Percentiles rank a stretch among this genome's conserved stretches.
Conservation (phyloP, 257 asterid species). For the Ajuga chamaepitys region DNA sequence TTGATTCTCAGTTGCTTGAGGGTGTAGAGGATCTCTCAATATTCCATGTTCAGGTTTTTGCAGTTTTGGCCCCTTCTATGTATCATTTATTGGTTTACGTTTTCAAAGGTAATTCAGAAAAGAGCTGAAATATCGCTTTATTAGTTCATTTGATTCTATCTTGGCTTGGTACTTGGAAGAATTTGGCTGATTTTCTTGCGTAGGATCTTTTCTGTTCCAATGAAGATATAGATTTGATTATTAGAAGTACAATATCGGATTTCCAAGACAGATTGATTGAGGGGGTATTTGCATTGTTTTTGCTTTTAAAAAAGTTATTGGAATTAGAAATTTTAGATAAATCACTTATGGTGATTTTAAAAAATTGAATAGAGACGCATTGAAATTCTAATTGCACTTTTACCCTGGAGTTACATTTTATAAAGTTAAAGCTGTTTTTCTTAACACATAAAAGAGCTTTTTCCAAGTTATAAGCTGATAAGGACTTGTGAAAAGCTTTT, state of each 20-base stretch:
- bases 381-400: too few relatives aligned
- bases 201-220: background rate
- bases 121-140: background rate
- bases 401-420: too few relatives aligned
- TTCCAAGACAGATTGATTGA: background rate
- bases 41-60: constrained; percentile 39
- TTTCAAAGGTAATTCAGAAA: background rate
- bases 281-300: too few relatives aligned
- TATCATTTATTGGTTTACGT: background rate
- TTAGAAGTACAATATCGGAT: background rate
- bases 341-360: too few relatives aligned
- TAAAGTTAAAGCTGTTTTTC: too few relatives aligned
- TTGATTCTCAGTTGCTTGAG: constrained; percentile 26
- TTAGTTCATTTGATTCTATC: background rate
- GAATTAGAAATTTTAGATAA: too few relatives aligned
- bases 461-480: too few relatives aligned
- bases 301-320: background rate
- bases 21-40: constrained; percentile 28
- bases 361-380: too few relatives aligned
- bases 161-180: background rate
- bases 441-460: too few relatives aligned
- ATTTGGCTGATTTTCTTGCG: constrained; percentile 2
- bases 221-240: background rate
- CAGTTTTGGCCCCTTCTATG: background rate
- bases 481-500: too few relatives aligned